phyloP scores from a whole-genome alignment of 306 rosid genomes.

The Dalbergia cochinchinensis region DNA sequence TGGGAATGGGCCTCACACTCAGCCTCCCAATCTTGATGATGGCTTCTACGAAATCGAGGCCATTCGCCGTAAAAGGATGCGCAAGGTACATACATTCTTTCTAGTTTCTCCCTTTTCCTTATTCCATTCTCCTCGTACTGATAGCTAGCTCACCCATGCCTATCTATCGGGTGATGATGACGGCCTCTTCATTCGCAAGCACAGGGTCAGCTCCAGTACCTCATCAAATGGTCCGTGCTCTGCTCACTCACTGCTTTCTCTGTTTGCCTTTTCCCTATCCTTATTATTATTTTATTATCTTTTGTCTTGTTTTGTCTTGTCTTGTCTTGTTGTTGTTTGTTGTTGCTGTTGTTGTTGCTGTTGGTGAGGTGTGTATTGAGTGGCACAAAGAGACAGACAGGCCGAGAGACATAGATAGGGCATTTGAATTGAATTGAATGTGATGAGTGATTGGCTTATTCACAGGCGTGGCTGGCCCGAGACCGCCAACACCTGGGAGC shows the following conservation, averaged over 20 bases:
- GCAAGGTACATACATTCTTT: constrained; percentile 58
- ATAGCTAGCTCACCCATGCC: too few relatives aligned
- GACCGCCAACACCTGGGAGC: constrained; percentile 97
- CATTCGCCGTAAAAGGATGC: constrained; percentile 82
- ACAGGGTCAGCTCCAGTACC: constrained; percentile 86
- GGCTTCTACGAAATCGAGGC: constrained; percentile 86
- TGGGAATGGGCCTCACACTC: background rate
- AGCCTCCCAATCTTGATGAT: constrained; percentile 65
- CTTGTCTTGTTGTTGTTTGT: background rate
- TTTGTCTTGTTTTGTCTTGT: too few relatives aligned
- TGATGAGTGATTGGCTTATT: background rate
- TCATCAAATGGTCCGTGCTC: constrained; percentile 81
- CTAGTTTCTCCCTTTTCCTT: background rate
- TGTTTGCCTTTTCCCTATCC: background rate
- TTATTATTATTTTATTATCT: background rate
- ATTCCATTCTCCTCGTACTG: background rate
- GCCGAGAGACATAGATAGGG: background rate
- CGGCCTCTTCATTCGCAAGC: background rate
- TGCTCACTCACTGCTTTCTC: background rate
- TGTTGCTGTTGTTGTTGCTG: background rate
- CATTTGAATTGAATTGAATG: background rate
- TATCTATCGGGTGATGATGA: too few relatives aligned
- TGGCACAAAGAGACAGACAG: background rate
- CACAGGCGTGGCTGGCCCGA: constrained; percentile 95
- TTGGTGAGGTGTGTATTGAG: background rate